A percentile compares a stretch with the other conserved stretches of the same genome.
Conservation (phyloP, 495 filamentous ascomycete species). For the Letharia lupina region DNA sequence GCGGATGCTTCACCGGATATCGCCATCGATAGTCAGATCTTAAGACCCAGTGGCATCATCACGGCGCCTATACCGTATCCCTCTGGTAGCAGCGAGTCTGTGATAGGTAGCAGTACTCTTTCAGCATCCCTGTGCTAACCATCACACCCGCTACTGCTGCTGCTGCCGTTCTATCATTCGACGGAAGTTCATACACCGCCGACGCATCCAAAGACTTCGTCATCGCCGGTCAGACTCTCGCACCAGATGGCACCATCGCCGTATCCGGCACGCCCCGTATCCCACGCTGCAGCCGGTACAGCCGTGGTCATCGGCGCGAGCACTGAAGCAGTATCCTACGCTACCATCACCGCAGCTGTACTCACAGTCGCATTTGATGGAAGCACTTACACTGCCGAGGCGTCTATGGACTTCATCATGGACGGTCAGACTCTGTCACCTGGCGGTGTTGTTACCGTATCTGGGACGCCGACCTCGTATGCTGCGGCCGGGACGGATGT, state of each 20-base stretch:
- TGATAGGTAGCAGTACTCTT: no score
- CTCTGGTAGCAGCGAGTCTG: no score
- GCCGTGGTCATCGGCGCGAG: constrained; percentile 4
- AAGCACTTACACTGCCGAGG: neutral
- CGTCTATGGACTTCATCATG: neutral
- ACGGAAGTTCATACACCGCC: constrained; percentile 4
- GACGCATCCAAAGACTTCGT: neutral
- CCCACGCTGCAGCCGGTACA: neutral
- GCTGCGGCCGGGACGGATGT: constrained; percentile 1
- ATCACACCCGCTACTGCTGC: no score
- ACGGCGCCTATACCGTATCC: no score
- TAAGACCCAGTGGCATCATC: no score
- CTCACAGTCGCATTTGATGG: neutral
- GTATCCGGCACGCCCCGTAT: neutral
- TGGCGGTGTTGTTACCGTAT: constrained; percentile 3
- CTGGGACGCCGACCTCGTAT: constrained; percentile 3
- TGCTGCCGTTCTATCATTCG: neutral
- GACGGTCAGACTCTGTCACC: constrained; percentile 2
- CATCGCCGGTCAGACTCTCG: neutral
- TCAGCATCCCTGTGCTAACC: no score
- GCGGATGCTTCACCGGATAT: no score
- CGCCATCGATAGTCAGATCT: no score
- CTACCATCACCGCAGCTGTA: neutral
- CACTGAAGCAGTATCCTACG: neutral
- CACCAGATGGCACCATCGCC: neutral